Percentiles rank a stretch among this genome's conserved stretches.
phyloP scores from a whole-genome alignment of 1,139 yeast species.

The Saccharomycopsis hybrid region DNA sequence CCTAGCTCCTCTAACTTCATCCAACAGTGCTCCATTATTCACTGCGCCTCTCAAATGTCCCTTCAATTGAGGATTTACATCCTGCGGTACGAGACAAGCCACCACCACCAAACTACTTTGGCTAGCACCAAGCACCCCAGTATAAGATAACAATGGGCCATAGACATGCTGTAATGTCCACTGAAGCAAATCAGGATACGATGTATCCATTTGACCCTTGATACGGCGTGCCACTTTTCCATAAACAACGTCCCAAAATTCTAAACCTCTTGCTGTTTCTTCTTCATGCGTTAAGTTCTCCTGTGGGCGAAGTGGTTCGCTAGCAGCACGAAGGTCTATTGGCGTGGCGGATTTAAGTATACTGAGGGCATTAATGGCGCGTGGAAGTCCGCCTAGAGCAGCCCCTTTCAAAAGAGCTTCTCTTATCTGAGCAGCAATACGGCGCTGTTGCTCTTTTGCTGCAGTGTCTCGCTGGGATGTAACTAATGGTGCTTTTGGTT shows the following conservation, averaged over 20 bases:
- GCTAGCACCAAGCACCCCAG: conserved; percentile 52
- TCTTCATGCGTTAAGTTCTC: conserved; percentile 22
- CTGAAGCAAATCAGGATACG: conserved; percentile 83
- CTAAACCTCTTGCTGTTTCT: conserved; percentile 43
- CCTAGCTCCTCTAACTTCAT: conserved; percentile 57
- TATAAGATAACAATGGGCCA: conserved; percentile 66
- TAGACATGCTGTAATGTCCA: conserved; percentile 70
- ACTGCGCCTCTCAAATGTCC: conserved; percentile 86
- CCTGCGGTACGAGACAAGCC: conserved; percentile 82
- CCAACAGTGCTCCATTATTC: conserved; percentile 67
- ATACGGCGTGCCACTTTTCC: conserved; percentile 68
- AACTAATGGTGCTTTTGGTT: no score
- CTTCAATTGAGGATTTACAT: conserved; percentile 88
- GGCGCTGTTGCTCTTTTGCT: conserved; percentile 23
- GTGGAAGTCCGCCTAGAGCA: conserved; percentile 79
- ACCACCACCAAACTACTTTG: conserved; percentile 78
- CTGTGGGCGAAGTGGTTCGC: neutral
- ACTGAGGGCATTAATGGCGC: conserved; percentile 72
- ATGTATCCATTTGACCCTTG: conserved; percentile 55
- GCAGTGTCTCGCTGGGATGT: neutral
- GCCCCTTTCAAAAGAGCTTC: conserved; percentile 74
- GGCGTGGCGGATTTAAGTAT: conserved; percentile 65
- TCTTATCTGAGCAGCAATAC: conserved; percentile 53
- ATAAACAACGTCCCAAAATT: conserved; percentile 73
- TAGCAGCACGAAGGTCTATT: conserved; percentile 28